Base-by-base conservation (phyloP, 805 yeast genomes). In the Saccharomycopsis fodiens region DNA sequence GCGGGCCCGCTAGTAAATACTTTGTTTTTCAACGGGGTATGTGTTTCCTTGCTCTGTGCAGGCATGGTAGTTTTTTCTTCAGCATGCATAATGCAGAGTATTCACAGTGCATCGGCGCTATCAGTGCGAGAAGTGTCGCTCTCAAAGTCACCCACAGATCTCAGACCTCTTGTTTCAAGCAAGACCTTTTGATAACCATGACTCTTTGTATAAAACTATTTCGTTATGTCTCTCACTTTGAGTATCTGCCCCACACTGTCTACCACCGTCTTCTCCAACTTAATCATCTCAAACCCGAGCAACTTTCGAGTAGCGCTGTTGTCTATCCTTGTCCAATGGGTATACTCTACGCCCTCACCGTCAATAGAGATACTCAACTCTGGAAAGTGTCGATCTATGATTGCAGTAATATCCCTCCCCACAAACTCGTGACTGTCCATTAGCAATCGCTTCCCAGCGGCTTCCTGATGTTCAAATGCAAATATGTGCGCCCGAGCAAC, bases 401-500 rank as follows among this genome's bases (percentile, higher is more conserved):
- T 49, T 45, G 60, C 56, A 8, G 61, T 41, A 10, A 67, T 46
- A 4, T 47, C 52, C 49, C 64, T 66, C 23, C 54, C 47, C 21
- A 55, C 51, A 46, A 60, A 58, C 35, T 47, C 48, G 41, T 57
- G 62, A 13, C 47, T 53, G 6, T 54, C 23, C 34, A 60, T 39
- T 5, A 60, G 37, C 29, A 68, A 56, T 53, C 74, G 63, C 42
- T 68, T 52, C 13, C 64, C 66, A 23, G 51, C 40, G 42, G 55
- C 51, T 22, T 66, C 60, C 29, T 59, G 59, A 44, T 59, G 63
- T 53, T 70, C 72, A 46, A 75, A 64, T 3, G 82, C 79, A 15
- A 57, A 53, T 12, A 76, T 54, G 56, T 80, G 86, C 5, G 80
- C 77, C 44, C 57, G 57, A 6, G 85, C 82, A 35, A 74, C 81